Conservation (phyloP, 1,284 basidiomycete genomes). For the Cystobasidium sp. region DNA sequence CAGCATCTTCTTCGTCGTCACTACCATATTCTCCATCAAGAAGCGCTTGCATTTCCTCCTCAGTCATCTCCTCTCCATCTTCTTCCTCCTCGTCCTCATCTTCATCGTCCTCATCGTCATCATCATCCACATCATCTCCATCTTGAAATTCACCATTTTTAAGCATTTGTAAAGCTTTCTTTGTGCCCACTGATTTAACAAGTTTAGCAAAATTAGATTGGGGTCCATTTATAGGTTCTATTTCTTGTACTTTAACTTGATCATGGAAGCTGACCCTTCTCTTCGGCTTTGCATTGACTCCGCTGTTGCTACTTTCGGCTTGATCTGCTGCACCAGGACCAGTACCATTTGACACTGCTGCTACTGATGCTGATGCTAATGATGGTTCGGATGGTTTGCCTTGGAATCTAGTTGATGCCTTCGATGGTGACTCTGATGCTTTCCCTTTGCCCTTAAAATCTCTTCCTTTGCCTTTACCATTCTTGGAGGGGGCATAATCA, state of each 20-base stretch:
- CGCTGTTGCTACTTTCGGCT: background rate
- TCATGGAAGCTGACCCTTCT: slow-evolving; percentile 74
- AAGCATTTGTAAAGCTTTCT: slow-evolving; percentile 30
- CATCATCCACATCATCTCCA: slow-evolving; percentile 45
- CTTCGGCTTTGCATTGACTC: background rate
- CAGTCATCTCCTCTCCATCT: slow-evolving; percentile 48
- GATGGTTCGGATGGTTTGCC: background rate
- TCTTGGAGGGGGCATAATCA: slow-evolving; percentile 16
- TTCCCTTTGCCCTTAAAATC: slow-evolving; percentile 43
- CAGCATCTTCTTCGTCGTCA: slow-evolving; percentile 51
- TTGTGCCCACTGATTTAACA: slow-evolving; percentile 41
- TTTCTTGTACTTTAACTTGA: slow-evolving; percentile 74
- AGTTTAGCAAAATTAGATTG: slow-evolving; percentile 47
- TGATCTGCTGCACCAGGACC: background rate
- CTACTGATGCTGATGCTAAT: background rate
- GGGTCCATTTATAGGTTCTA: slow-evolving; percentile 49
- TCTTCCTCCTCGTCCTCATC: slow-evolving; percentile 56
- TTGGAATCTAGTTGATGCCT: background rate
- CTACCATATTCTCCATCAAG: slow-evolving; percentile 51
- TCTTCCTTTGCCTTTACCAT: slow-evolving; percentile 57
- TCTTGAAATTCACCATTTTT: slow-evolving; percentile 44
- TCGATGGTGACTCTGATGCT: background rate
- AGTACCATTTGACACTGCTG: background rate
- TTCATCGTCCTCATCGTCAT: slow-evolving; percentile 57
- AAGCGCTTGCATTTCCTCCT: slow-evolving; percentile 46